Percentiles rank a stretch among this genome's conserved stretches.
Conservation (phyloP, 768 basidiomycete species). For the Trametes villosa region DNA sequence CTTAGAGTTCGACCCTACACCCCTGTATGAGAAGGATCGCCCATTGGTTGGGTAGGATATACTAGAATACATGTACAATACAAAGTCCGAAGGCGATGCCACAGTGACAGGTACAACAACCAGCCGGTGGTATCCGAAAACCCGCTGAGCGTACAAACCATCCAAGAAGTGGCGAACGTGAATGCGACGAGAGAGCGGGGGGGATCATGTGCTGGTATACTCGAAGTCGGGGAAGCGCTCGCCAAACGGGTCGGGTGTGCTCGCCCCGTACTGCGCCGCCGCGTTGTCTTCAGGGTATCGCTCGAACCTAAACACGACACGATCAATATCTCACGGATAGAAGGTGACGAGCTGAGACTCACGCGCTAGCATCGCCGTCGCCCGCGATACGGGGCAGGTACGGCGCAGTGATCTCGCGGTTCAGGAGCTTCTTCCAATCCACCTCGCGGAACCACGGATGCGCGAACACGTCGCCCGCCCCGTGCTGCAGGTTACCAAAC, state of each 20-base stretch:
- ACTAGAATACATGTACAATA: constrained; percentile 6
- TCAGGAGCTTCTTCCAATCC: constrained; percentile 81
- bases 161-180: neutral
- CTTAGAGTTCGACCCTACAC: too few species aligned
- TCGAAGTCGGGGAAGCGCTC: constrained; percentile 79
- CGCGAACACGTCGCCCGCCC: constrained; percentile 88
- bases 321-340: neutral
- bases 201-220: constrained; percentile 48
- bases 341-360: constrained; percentile 37
- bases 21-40: too few species aligned
- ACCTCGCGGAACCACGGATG: constrained; percentile 96
- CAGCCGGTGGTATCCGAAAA: neutral
- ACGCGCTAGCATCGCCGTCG: constrained; percentile 96
- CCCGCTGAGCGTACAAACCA: neutral
- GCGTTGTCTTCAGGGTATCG: constrained; percentile 78
- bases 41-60: too few species aligned
- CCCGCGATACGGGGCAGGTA: constrained; percentile 91
- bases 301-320: constrained; percentile 60
- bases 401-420: constrained; percentile 90
- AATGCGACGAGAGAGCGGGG: neutral
- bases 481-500: constrained; percentile 87
- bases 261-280: constrained; percentile 59
- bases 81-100: constrained; percentile 2
- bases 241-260: constrained; percentile 65
- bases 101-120: neutral